phyloP scores from a whole-genome alignment of 139 green algal genomes.

The Closterium sp. region DNA sequence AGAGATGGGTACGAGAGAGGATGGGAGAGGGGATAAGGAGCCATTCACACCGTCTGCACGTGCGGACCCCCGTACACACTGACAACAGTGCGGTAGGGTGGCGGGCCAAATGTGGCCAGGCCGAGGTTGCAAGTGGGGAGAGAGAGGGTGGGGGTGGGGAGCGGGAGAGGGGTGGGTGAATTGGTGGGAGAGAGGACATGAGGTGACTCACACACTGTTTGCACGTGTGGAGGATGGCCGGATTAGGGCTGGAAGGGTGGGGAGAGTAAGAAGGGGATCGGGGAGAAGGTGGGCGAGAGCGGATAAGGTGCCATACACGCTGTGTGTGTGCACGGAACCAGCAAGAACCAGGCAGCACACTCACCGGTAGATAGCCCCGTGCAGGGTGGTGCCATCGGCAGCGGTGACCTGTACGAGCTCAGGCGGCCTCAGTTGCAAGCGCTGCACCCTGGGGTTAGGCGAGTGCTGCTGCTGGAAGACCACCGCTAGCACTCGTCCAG shows the following conservation, averaged over 20 bases:
- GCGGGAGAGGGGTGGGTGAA: not conserved
- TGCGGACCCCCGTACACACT: conserved; percentile 60
- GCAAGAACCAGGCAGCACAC: no score
- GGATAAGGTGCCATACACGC: no score
- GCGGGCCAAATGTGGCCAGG: conserved; percentile 23
- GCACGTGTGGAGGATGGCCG: no score
- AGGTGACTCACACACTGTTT: no score
- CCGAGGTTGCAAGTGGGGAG: conserved; percentile 29
- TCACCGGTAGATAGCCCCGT: no score
- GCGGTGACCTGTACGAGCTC: no score
- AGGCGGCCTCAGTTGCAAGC: conserved; percentile 30
- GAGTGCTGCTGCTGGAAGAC: conserved; percentile 35
- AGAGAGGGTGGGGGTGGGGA: not conserved
- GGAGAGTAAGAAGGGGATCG: not conserved
- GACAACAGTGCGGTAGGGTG: conserved; percentile 50
- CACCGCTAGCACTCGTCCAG: not conserved
- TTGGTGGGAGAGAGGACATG: not conserved
- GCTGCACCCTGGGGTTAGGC: conserved; percentile 1
- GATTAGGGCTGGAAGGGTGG: no score
- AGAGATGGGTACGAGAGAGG: not conserved
- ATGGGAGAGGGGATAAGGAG: not conserved
- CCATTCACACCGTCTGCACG: conserved; percentile 47
- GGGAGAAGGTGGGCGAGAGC: not conserved
- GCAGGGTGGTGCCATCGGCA: no score
- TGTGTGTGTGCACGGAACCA: no score